Evolutionary conservation across 331 rosid species (phyloP), one percentile per base, ranked within the genome.

Genomic region (Ulmus americana): DNA sequence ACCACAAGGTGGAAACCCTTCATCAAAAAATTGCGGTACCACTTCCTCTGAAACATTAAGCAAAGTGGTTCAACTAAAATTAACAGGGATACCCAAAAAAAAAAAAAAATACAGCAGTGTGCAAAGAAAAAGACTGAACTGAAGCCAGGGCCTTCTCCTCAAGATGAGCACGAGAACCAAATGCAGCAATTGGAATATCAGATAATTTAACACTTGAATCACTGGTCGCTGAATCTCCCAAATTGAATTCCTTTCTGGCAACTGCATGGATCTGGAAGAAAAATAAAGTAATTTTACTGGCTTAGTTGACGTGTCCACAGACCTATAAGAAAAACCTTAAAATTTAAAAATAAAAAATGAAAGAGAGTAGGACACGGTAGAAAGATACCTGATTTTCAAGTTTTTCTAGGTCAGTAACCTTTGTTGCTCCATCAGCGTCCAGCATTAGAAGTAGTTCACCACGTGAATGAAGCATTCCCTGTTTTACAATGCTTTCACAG

Each of bases 401-500:
- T 75, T 92, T 92, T 82, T 92, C 95, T 58, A 87, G 78, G 69
- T 89, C 98, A 67, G 76, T 80, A 69, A 92, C 77, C 80, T 86
- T 82, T 42, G 96, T 92, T 80, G 98, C 98, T 65, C 98, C 98
- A 82, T 92, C 98, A 68, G 98, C 98, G 77, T 92, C 98, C 67
- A 92, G 77, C 98, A 92, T 92, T 56, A 92, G 85, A 79, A 92
- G 94, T 74, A 92, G 70, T 69, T 92, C 98, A 76, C 96, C 98
- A 61, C 98, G 95, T 53, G 98, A 86, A 79, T 89, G 98, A 75
- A 92, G 80, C 95, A 92, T 92, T 52, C 98, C 96, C 98, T 92
- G 91, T 87, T 85, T 88, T 75, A 67, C 71, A 74, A 85, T 86
- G 90, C 90, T 85, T 92, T 82, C 87, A 74, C 80, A 76, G 63